Evolutionary conservation across 768 basidiomycete species (phyloP), one percentile per base, ranked within the genome.

Genomic region (Cystobasidiopsis lactophilus): DNA sequence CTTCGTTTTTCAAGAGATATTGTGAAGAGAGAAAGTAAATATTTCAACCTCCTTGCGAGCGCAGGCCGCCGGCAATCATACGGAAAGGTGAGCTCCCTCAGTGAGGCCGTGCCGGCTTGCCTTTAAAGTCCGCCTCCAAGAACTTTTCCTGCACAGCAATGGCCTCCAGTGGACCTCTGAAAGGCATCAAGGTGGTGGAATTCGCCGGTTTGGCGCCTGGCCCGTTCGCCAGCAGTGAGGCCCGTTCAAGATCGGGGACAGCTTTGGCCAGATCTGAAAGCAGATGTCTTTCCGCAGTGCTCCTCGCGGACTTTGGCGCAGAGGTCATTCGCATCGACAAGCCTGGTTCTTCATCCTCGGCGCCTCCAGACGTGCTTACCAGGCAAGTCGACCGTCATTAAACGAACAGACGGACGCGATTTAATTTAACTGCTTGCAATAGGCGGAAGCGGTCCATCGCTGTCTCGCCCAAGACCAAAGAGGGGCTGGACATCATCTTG

Each of bases 161-260:
- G n/a, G n/a, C n/a, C n/a, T n/a, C n/a, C n/a, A n/a, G n/a, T n/a
- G n/a, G n/a, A 18, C 55, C 55, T 5, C 21, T 56, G 19, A 16
- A 29, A 7, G 55, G 51, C 18, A n/a, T 52, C 13, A 44, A 52
- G 27, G 55, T 56, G 27, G 43, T 56, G 11, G 55, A 85, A 80
- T 82, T 85, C 61, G 82, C 78, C 26, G 83, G 82, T 29, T 71
- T 85, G 26, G 83, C 82, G 3, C 83, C 83, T 1, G 82, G 75
- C 0, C 82, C 83, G 0, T 85, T 82, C 58, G 76, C 80, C 9
- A 81, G 65, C 40, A 54, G 58, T 59, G 23, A 7, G 52, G 52
- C 14, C 1, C 2, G 4, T 18, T 7, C n/a, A 2, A 2, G 33
- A 40, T 23, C 48, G 41, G 7, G 21, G 21, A 14, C 45, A 5